Percentiles rank a stretch among this genome's conserved stretches.
Evolutionary conservation across 257 asterid species (phyloP).

Genomic region (Gentiana macrophylla): DNA sequence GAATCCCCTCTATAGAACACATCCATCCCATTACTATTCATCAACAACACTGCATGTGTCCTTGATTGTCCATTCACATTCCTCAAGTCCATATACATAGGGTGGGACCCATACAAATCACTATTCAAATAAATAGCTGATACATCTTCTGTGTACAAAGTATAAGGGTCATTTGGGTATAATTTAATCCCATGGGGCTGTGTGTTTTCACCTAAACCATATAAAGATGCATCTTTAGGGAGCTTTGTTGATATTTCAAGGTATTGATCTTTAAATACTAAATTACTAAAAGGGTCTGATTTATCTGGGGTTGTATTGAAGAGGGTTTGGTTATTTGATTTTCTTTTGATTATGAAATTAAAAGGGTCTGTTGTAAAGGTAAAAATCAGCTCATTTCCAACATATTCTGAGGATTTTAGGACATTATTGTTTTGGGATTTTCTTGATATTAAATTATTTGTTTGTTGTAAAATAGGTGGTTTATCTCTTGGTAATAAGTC

Average conservation of each 20-base stretch:
- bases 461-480: conserved; percentile 34
- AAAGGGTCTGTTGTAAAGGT: conserved; percentile 62
- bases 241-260: conserved; percentile 74
- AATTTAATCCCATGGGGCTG: conserved; percentile 85
- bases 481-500: conserved; percentile 57
- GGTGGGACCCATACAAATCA: conserved; percentile 91
- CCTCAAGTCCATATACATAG: conserved; percentile 89
- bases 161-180: conserved; percentile 64
- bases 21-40: conserved; percentile 97
- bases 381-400: conserved; percentile 56
- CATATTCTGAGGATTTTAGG: conserved; percentile 22
- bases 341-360: conserved; percentile 55
- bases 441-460: conserved; percentile 17
- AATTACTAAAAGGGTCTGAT: conserved; percentile 34
- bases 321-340: conserved; percentile 67
- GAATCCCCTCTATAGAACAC: conserved; percentile 72
- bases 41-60: conserved; percentile 71
- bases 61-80: conserved; percentile 40
- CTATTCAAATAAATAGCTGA: conserved; percentile 78
- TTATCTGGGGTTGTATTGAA: conserved; percentile 47
- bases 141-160: conserved; percentile 64
- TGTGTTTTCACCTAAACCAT: conserved; percentile 82
- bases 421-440: conserved; percentile 13
- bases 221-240: conserved; percentile 70
- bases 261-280: conserved; percentile 93